These are phyloP conservation scores for Chlorella sp. DNA, from an alignment of 139 green algal genomes.

Conservation along the genomic window DNA sequence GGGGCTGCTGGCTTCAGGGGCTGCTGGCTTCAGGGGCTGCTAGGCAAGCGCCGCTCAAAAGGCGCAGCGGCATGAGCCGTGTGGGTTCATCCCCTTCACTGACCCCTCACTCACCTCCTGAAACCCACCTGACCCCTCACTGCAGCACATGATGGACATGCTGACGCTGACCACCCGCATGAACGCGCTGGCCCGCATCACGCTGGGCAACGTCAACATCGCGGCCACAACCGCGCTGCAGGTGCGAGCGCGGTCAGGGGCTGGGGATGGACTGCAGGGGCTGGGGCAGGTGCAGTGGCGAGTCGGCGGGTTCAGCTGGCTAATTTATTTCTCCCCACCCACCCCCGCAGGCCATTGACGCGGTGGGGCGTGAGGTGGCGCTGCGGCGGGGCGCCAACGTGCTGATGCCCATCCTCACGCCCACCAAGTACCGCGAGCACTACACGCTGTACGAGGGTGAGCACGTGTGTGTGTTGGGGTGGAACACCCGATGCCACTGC, in stretches of 20 bases:
- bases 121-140: too few species aligned
- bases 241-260: neutral
- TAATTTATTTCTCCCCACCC: neutral
- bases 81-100: too few species aligned
- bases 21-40: too few species aligned
- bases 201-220: slow-evolving; percentile 69
- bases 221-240: slow-evolving; percentile 68
- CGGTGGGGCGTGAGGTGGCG: slow-evolving; percentile 69
- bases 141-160: slow-evolving; percentile 68
- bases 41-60: too few species aligned
- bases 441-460: slow-evolving; percentile 50
- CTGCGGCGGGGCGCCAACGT: slow-evolving; percentile 69
- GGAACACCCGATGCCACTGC: neutral
- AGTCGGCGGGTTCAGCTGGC: neutral
- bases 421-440: slow-evolving; percentile 58
- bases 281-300: neutral
- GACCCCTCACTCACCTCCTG: too few species aligned
- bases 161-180: slow-evolving; percentile 68
- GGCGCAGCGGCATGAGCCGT: too few species aligned
- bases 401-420: slow-evolving; percentile 77
- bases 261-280: neutral
- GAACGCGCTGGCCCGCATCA: slow-evolving; percentile 70
- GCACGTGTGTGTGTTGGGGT: neutral
- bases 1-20: too few species aligned
- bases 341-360: slow-evolving; percentile 59